Conservation (phyloP, 208 protist genomes). For the Trypanosoma cruzi region DNA sequence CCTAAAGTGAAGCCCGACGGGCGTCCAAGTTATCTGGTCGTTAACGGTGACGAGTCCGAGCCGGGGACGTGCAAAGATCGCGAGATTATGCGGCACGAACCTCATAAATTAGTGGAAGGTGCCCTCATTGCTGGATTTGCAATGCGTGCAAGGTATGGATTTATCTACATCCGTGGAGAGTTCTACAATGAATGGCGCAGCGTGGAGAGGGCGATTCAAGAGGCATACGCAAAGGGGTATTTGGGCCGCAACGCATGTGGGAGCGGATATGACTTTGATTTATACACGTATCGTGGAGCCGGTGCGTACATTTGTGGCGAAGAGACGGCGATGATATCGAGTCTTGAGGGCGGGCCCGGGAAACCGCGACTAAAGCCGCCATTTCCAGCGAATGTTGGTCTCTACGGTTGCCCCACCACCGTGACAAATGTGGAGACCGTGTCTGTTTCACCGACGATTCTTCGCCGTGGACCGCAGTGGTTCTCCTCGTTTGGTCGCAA, state of each 20-base stretch:
- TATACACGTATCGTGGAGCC: constrained; percentile 97
- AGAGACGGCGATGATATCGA: constrained; percentile 98
- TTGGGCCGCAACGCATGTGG: constrained; percentile 98
- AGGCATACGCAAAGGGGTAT: constrained; percentile 96
- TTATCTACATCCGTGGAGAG: constrained; percentile 99
- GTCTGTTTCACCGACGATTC: constrained; percentile 96
- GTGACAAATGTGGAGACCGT: constrained; percentile 99
- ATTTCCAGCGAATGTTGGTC: constrained; percentile 98
- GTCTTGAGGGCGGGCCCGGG: constrained; percentile 96
- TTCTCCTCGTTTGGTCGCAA: constrained; percentile 97
- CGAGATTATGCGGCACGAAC: constrained; percentile 99
- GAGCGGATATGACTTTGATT: constrained; percentile 98
- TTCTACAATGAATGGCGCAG: constrained; percentile 97
- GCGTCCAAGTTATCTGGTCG: constrained; percentile 97
- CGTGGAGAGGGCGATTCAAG: constrained; percentile 95
- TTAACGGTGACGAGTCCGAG: constrained; percentile 99
- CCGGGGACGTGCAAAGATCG: constrained; percentile 99
- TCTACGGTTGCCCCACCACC: constrained; percentile 99
- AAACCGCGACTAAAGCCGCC: constrained; percentile 99
- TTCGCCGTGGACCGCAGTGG: constrained; percentile 94
- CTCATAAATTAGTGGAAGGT: constrained; percentile 99
- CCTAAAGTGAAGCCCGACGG: constrained; percentile 93
- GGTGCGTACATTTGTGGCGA: constrained; percentile 99
- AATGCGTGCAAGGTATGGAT: constrained; percentile 97
- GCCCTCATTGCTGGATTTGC: constrained; percentile 97